Percentiles rank a stretch among this genome's conserved stretches.
Conservation (phyloP, 2,329 filamentous ascomycete species). For the Botrytis aclada region DNA sequence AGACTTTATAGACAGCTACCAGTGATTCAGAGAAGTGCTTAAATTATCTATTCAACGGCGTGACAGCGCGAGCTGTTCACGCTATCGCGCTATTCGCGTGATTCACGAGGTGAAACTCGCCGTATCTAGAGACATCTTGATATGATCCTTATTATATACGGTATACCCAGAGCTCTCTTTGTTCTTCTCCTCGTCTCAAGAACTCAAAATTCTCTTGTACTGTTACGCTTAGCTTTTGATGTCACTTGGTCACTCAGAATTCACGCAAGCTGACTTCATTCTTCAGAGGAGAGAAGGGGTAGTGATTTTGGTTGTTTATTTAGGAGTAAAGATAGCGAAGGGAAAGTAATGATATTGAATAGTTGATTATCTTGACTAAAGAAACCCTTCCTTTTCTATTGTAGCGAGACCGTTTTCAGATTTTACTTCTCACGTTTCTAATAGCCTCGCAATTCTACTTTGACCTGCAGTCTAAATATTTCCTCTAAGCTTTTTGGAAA, state of each 20-base stretch:
- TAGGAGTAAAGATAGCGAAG: neutral
- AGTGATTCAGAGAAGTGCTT: neutral
- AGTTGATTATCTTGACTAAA: neutral
- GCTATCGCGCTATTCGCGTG: neutral
- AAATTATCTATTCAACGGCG: neutral
- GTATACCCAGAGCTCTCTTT: neutral
- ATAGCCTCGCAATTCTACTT: neutral
- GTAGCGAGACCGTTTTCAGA: neutral
- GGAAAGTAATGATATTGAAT: neutral
- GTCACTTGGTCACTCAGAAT: neutral
- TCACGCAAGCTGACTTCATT: neutral
- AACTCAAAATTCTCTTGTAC: neutral
- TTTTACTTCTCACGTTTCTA: neutral
- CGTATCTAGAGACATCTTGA: neutral
- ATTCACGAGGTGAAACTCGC: neutral
- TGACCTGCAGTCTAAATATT: neutral
- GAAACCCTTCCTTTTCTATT: neutral
- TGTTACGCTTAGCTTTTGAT: neutral
- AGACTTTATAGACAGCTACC: neutral
- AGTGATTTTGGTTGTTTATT: neutral
- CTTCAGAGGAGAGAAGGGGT: neutral
- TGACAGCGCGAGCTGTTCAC: neutral
- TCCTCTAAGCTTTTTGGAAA: accelerated
- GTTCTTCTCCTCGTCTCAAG: neutral
- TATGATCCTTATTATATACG: neutral